Percentiles rank a stretch among this genome's conserved stretches.
Evolutionary conservation across 345 rosid species (phyloP).

Genomic region (Heritiera fomes): DNA sequence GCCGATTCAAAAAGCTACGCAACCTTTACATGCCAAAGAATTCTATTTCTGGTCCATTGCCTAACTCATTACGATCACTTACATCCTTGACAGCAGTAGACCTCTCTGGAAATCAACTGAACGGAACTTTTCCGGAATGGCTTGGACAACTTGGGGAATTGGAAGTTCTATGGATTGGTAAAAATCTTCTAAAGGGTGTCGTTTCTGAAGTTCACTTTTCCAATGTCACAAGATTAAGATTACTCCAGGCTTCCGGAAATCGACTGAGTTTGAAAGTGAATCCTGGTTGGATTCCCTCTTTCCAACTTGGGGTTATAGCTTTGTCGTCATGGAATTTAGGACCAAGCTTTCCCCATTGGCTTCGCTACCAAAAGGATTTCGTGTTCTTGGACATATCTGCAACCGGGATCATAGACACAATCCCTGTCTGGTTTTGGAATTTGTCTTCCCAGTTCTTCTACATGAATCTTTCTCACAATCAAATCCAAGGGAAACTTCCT

Average conservation of each 20-base stretch:
- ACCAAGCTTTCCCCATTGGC: slow-evolving; percentile 27
- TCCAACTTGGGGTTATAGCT: background rate
- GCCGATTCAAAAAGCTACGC: slow-evolving; percentile 11
- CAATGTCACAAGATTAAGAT: slow-evolving; percentile 26
- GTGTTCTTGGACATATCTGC: slow-evolving; percentile 21
- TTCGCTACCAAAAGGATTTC: slow-evolving; percentile 17
- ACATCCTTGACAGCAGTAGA: slow-evolving; percentile 4
- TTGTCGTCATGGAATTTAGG: slow-evolving; percentile 32
- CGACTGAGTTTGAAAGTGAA: background rate
- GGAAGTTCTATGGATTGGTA: background rate
- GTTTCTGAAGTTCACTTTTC: slow-evolving; percentile 31
- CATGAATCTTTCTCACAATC: slow-evolving; percentile 25
- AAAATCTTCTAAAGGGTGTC: slow-evolving; percentile 26
- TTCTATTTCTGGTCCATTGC: slow-evolving; percentile 28
- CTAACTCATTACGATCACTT: slow-evolving; percentile 17
- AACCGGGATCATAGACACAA: slow-evolving; percentile 8
- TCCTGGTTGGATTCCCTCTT: slow-evolving; percentile 26
- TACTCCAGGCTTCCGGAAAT: slow-evolving; percentile 11
- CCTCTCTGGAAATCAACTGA: slow-evolving; percentile 18
- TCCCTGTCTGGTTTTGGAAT: slow-evolving; percentile 33
- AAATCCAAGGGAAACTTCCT: slow-evolving; percentile 19
- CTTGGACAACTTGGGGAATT: slow-evolving; percentile 20
- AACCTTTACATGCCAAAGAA: background rate
- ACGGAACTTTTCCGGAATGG: slow-evolving; percentile 22
- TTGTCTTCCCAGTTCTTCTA: background rate